phyloP scores from a whole-genome alignment of 2,329 filamentous ascomycete species.

The Phyllosticta citrichinensis region DNA sequence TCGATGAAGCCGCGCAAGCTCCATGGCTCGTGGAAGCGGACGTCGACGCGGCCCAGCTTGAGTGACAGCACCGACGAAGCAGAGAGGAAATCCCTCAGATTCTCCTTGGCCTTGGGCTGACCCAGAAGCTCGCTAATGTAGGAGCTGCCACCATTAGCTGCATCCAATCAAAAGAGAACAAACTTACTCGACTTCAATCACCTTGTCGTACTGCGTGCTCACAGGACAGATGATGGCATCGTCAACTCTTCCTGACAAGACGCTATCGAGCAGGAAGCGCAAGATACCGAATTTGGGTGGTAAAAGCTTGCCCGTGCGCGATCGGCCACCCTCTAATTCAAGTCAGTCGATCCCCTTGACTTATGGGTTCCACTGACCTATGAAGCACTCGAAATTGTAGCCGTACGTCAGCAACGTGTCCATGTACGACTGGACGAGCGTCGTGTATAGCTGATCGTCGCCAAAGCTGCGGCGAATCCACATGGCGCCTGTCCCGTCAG shows the following conservation, averaged over 20 bases:
- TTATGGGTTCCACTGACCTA: conserved; percentile 30
- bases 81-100: conserved; percentile 78
- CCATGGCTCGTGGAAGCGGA: conserved; percentile 95
- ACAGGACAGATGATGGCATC: conserved; percentile 93
- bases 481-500: conserved; percentile 58
- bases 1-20: conserved; percentile 73
- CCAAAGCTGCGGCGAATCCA: conserved; percentile 91
- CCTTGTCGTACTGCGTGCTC: conserved; percentile 96
- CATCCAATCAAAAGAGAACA: neutral
- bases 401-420: conserved; percentile 84
- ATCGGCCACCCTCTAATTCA: conserved; percentile 68
- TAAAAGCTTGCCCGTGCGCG: conserved; percentile 84
- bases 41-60: conserved; percentile 83
- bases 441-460: conserved; percentile 80
- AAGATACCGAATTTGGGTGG: conserved; percentile 94
- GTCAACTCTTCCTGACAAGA: conserved; percentile 76
- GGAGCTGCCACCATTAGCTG: conserved; percentile 38
- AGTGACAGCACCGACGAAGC: conserved; percentile 81
- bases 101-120: conserved; percentile 92
- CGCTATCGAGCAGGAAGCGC: conserved; percentile 80
- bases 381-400: conserved; percentile 95
- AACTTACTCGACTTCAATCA: conserved; percentile 76
- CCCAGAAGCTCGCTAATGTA: conserved; percentile 92
- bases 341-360: neutral
- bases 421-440: conserved; percentile 92